Conservation (phyloP, 1,284 basidiomycete species). For the Ceratobasidium sp. region DNA sequence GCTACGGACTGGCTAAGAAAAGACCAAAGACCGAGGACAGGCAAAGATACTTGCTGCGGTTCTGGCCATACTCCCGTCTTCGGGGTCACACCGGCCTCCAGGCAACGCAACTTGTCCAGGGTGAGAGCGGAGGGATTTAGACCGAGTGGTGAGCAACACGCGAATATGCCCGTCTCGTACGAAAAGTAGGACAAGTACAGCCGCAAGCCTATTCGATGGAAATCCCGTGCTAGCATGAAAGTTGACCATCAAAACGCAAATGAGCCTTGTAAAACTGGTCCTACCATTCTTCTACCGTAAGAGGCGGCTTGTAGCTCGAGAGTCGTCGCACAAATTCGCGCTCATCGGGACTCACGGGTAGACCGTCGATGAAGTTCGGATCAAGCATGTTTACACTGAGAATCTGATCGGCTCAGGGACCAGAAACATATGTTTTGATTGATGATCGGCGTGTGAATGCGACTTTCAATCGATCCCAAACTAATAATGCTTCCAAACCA, state of each 20-base stretch:
- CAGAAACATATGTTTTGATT: background rate
- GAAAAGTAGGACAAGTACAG: constrained; percentile 79
- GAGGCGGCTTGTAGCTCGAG: background rate
- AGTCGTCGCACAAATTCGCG: constrained; percentile 8
- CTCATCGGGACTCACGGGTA: background rate
- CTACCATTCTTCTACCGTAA: constrained; percentile 12
- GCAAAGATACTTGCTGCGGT: constrained; percentile 74
- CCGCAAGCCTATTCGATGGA: constrained; percentile 53
- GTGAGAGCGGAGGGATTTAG: constrained; percentile 75
- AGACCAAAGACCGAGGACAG: too few species aligned
- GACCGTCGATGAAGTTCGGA: background rate
- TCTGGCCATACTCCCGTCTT: constrained; percentile 64
- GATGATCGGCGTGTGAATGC: too few species aligned
- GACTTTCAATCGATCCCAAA: too few species aligned
- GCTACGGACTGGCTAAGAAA: too few species aligned
- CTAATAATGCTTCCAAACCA: background rate
- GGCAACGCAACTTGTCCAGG: constrained; percentile 82
- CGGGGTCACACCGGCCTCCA: constrained; percentile 77
- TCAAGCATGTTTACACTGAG: constrained; percentile 2
- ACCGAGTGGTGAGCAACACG: constrained; percentile 82
- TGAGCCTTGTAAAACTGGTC: background rate
- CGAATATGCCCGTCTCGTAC: constrained; percentile 68
- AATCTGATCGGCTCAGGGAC: background rate
- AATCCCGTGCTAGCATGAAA: background rate
- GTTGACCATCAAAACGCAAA: too few species aligned